Percentiles rank a stretch among this genome's conserved stretches.
These are phyloP conservation scores for Aristolochia fimbriata DNA, from an alignment of 164 flowering plant genomes.

Conservation along the genomic window DNA sequence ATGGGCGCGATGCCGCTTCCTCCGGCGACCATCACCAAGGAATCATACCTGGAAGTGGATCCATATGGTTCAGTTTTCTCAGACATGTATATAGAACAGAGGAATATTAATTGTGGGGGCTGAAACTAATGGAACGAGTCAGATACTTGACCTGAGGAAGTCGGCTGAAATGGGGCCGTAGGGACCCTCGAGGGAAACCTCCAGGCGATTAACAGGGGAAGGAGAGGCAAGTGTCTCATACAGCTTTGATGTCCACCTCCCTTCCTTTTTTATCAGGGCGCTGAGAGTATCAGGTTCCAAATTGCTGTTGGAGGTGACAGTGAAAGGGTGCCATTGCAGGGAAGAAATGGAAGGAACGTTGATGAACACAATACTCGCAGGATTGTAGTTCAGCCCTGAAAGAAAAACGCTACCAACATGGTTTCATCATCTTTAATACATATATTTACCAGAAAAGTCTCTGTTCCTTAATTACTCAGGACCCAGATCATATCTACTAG, in stretches of 20 bases:
- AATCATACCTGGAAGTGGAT: slow-evolving; percentile 51
- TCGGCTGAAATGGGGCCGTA: slow-evolving; percentile 64
- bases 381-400: slow-evolving; percentile 42
- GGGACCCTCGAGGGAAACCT: slow-evolving; percentile 76
- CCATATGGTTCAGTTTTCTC: too few species aligned
- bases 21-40: slow-evolving; percentile 72
- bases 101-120: not conserved
- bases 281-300: slow-evolving; percentile 56
- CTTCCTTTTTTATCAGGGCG: slow-evolving; percentile 41
- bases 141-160: slow-evolving; percentile 49
- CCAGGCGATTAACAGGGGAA: slow-evolving; percentile 37
- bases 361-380: slow-evolving; percentile 52
- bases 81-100: too few species aligned
- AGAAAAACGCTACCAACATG: not conserved
- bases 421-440: too few species aligned
- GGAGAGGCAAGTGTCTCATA: slow-evolving; percentile 42
- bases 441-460: too few species aligned
- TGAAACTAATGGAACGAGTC: not conserved
- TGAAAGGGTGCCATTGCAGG: slow-evolving; percentile 87
- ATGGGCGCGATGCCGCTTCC: slow-evolving; percentile 86
- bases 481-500: too few species aligned
- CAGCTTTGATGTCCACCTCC: slow-evolving; percentile 62
- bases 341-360: slow-evolving; percentile 55
- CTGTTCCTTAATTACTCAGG: too few species aligned
- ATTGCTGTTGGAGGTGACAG: slow-evolving; percentile 43